Evolutionary conservation across 345 rosid species (phyloP).

Genomic region (Rhodomyrtus tomentosa): DNA sequence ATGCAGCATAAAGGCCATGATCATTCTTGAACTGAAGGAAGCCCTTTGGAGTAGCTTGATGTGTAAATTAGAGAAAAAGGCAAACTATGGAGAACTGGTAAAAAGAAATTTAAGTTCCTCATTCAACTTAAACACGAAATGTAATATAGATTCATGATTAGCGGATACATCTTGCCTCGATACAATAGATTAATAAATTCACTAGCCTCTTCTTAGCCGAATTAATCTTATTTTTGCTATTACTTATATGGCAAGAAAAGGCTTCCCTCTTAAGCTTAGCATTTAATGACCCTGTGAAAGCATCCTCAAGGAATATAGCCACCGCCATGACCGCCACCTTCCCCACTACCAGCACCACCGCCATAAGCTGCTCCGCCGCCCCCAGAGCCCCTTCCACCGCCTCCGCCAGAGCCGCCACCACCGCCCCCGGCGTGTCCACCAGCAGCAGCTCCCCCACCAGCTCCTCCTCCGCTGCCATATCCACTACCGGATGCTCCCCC

Average conservation of each 20-base stretch:
- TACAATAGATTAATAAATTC: neutral
- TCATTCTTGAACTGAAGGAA: neutral
- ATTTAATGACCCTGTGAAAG: neutral
- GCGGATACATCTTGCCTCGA: neutral
- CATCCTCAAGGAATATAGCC: constrained; percentile 1
- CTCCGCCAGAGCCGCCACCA: constrained; percentile 25
- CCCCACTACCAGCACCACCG: constrained; percentile 24
- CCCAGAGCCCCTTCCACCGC: constrained; percentile 12
- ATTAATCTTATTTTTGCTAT: neutral
- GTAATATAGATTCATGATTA: neutral
- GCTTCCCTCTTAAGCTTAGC: neutral
- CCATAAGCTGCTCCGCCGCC: constrained; percentile 34
- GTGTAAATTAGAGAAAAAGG: neutral
- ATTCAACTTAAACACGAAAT: neutral
- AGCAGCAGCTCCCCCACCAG: constrained; percentile 12
- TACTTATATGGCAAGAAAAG: neutral
- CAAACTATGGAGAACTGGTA: neutral
- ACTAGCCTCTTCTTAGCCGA: neutral
- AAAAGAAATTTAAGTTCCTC: neutral
- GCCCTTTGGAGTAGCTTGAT: neutral
- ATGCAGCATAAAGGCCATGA: neutral
- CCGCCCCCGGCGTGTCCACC: constrained; percentile 12
- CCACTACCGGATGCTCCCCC: constrained; percentile 16
- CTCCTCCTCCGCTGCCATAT: constrained; percentile 13
- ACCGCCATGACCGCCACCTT: constrained; percentile 19